Evolutionary conservation across 352 stramenopile species (phyloP).

Genomic region (Thalassiosira mediterranea): DNA sequence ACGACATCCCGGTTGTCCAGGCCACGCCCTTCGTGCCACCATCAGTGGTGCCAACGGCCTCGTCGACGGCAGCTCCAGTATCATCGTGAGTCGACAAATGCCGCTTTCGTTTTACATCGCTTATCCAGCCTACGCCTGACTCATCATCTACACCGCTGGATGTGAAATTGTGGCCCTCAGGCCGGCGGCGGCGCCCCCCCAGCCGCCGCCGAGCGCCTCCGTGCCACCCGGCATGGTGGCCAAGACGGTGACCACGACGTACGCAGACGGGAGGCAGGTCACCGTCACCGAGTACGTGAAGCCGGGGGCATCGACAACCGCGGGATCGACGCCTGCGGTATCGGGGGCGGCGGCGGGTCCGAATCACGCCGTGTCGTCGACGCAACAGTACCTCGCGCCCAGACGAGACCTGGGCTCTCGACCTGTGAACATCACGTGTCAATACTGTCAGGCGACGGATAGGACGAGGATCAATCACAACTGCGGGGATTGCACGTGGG

Average conservation of each 20-base stretch:
- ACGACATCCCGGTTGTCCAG: background rate
- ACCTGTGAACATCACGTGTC: conserved; percentile 25
- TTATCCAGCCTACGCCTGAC: background rate
- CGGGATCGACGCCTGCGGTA: background rate
- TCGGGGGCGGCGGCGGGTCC: background rate
- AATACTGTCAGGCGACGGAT: conserved; percentile 22
- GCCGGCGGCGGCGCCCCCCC: background rate
- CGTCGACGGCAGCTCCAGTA: no score
- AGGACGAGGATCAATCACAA: conserved; percentile 20
- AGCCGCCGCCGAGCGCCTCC: conserved; percentile 9
- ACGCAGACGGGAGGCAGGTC: conserved; percentile 44
- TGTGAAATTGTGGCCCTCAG: background rate
- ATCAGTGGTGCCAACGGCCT: background rate
- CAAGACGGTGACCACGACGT: conserved; percentile 42
- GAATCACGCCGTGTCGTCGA: background rate
- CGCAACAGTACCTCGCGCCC: conserved; percentile 4
- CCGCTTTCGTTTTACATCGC: no score
- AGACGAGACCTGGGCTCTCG: conserved; percentile 33
- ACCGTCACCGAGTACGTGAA: conserved; percentile 38
- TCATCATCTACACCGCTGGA: background rate
- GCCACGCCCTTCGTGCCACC: background rate
- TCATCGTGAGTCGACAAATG: no score
- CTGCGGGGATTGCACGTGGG: conserved; percentile 43
- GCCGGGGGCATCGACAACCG: conserved; percentile 1
- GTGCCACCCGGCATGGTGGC: conserved; percentile 13